Base-by-base conservation (phyloP, 1,284 basidiomycete species). In the Erythrobasidium hasegawianum region DNA sequence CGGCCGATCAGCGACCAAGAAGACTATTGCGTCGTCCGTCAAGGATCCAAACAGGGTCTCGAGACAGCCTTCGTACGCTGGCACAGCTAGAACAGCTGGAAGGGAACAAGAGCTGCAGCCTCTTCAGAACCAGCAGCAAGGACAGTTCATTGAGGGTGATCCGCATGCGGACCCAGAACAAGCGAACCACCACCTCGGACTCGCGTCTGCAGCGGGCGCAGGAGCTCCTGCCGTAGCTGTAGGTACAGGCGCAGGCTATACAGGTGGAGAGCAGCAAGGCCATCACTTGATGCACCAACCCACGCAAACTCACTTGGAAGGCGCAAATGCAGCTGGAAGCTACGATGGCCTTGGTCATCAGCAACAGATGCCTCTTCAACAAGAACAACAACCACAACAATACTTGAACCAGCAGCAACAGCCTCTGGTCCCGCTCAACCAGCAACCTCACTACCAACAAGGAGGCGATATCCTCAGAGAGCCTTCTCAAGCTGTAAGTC, bases 321-420 rank as follows among this genome's bases (percentile, higher is more conserved):
- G 33, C 33, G 33, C 33, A 33, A 33, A 33, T 11, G 33, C 33
- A 5, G 33, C 33, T 4, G 33, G 33, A 33, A 11, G 5, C 5
- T 33, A 59, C n/a, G 58, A 59, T 39, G 43, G 52, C 2, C 29
- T 59, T 11, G 45, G 49, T 13, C 43, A 52, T 16, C 49, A 61
- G 20, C 59, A 61, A 29, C 50, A 55, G 50, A 29, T 33, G 26
- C 13, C 52, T 45, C 18, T 39, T 38, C 27, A 49, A 14, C 39
- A 13, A 16, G 39, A 52, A n/a, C 58, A 60, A 18, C 39, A 13
- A 16, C n/a, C 29, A n/a, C 58, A 60, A 18, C 53, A 57, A 29
- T 26, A 57, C 27, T 27, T 33, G 55, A 10, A 57, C 4, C 55
- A 57, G 55, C 55, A 57, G n/a, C 27, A 57, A 20, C 16, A 41